Evolutionary conservation across 139 green algal genomes (phyloP), one percentile per base, ranked within the genome.

Genomic region (Picochlorum sp.): DNA sequence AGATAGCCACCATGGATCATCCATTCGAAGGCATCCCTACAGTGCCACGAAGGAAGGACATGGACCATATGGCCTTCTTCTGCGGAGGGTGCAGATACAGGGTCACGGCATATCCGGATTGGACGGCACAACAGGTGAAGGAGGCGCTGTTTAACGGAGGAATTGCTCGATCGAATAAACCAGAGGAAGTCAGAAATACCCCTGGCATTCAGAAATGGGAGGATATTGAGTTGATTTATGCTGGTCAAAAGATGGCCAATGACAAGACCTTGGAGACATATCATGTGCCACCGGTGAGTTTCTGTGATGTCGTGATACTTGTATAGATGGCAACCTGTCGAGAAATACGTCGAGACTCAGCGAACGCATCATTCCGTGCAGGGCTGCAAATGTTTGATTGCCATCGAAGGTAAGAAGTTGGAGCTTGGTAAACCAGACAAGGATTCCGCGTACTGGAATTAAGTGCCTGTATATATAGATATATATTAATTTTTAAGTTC

Each of bases 11-110:
- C 18, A 95, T 95, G 86, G 90, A 96, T 15, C 80, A 86, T 38
- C 77, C 78, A 6, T 96, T 95, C 38, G 87, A 96, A 63, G 90
- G 88, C 62, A 94, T 97, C 56, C 87, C 90, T 23, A 96, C 90
- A 6, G 85, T 97, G 6, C 90, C 88, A 8, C 87, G 86, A 0
- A 78, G 86, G 20, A 97, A 90, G 68, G 84, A 97, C 69, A 84
- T 86, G 61, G 70, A 79, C 24, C 86, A 95, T 77, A 78, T 95
- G 71, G 80, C 79, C 3, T 95, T 95, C 74, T 96, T 94, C 79
- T 96, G 86, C 73, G 69, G 78, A 18, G 89, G 89, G 14, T 95
- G 86, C 75, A 80, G 90, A 34, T 97, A 97, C 73, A 73, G 86
- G 0, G 81, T 95, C 5, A 87, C 84, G 4, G 87, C 81, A 0